Percentiles rank a stretch among this genome's conserved stretches.
These are phyloP conservation scores for Jatropha multifida DNA, from an alignment of 441 rosid species.

Conservation along the genomic window DNA sequence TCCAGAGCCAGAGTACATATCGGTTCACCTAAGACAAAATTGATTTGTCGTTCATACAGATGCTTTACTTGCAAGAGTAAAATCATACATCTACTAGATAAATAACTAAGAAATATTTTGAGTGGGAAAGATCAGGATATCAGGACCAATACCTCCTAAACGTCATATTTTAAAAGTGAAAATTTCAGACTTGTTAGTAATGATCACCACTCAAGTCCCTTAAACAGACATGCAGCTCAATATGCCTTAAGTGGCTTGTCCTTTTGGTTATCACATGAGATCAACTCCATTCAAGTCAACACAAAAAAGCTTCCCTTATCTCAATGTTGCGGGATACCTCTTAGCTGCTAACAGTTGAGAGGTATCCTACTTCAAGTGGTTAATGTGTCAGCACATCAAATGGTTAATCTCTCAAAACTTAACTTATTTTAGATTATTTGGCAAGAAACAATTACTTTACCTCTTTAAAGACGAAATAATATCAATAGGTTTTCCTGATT, in stretches of 20 bases:
- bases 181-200: neutral
- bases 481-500: conserved; percentile 53
- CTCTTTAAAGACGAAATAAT: conserved; percentile 69
- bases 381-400: neutral
- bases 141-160: neutral
- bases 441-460: conserved; percentile 32
- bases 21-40: neutral
- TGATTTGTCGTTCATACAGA: neutral
- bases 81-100: neutral
- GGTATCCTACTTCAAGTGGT: too few relatives aligned
- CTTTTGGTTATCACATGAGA: neutral
- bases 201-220: neutral
- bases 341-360: neutral
- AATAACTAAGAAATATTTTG: neutral
- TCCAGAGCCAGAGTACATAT: neutral
- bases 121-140: neutral
- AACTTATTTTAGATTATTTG: conserved; percentile 8
- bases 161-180: neutral
- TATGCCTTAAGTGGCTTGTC: neutral
- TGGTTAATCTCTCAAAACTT: neutral
- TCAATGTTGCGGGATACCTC: conserved; percentile 4
- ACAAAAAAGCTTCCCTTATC: neutral
- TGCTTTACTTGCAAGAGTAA: neutral
- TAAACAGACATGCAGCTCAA: neutral
- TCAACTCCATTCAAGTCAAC: neutral